Evolutionary conservation across 345 rosid species (phyloP).

Genomic region (Eucalyptus erythrocorys): DNA sequence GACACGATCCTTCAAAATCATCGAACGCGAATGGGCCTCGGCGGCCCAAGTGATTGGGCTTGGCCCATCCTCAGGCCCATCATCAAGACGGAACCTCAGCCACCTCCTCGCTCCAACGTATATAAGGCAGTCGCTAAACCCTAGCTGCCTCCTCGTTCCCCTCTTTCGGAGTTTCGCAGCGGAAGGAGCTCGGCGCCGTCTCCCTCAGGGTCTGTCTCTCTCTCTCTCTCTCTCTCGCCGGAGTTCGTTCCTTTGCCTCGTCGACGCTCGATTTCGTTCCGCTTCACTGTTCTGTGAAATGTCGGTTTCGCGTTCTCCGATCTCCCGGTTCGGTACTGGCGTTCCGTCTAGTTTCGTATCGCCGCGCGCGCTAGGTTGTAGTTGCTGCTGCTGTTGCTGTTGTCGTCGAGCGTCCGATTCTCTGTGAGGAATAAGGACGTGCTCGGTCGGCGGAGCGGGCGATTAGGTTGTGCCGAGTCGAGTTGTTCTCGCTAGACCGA

Average conservation of each 20-base stretch:
- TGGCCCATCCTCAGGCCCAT: not conserved
- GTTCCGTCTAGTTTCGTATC: not conserved
- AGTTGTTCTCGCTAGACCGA: not conserved
- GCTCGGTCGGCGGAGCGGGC: not conserved
- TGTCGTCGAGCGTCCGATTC: not conserved
- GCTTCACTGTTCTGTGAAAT: not conserved
- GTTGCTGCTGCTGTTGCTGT: not conserved
- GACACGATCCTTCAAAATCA: not conserved
- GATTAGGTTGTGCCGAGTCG: not conserved
- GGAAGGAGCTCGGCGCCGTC: not conserved
- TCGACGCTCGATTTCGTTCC: not conserved
- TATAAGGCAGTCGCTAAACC: not conserved
- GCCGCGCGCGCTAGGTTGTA: not conserved
- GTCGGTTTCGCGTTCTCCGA: not conserved
- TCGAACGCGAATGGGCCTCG: accelerated
- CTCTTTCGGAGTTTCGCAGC: not conserved
- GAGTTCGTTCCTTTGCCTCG: not conserved
- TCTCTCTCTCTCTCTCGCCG: not conserved
- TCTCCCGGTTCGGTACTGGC: not conserved
- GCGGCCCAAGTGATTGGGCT: not conserved
- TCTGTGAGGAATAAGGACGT: not conserved
- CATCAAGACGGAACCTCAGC: not conserved
- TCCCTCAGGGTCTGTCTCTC: not conserved
- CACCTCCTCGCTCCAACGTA: not conserved
- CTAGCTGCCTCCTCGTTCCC: not conserved